Base-by-base conservation (phyloP, 2,329 filamentous ascomycete species). In the Talaromyces islandicus region DNA sequence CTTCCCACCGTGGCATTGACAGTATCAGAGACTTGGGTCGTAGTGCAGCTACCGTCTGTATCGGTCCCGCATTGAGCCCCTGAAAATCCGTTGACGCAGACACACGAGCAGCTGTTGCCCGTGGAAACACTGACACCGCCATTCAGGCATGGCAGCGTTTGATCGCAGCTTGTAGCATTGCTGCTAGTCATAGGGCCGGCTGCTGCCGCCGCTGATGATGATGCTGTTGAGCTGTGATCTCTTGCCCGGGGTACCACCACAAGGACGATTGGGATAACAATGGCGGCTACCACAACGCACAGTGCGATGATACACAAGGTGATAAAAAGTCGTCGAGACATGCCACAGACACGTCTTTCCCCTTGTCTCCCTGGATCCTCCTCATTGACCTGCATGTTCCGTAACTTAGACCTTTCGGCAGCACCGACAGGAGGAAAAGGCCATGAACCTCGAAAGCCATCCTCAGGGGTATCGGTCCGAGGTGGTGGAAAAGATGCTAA, bases 21-120 rank as follows among this genome's bases (percentile, higher is more conserved):
- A 48, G 77, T 76, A 27, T 78, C 73, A 19, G 74, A 72, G 24
- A 78, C 65, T 35, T 71, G 64, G 2, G 78, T 80, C 0, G 81
- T 85, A 7, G 82, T 81, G 67, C 87, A 90, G 53, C 75, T 76
- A 25, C 81, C 76, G 59, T 82, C 81, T 14, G 78, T 74, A 14
- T 75, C 65, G 4, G 74, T 75, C 1, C 75, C 79, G 69, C 88
- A 90, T 17, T 77, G 81, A 1, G 76, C 75, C 24, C 88, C 88
- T 0, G 89, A 92, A 71, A 93, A 97, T 1, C 92, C 91, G 67
- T 94, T 92, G 24, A 88, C 86, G 74, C 93, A 99, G 50, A 97
- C 85, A 71, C 93, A 99, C 12, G 88, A 88, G 75, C 93, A 97
- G 21, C 83, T 78, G 3, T 85, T 83, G 60, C 85, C 80, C 17